These are phyloP conservation scores for Cutaneotrichosporon cutaneum DNA, from an alignment of 1,284 basidiomycete species.

Conservation along the genomic window DNA sequence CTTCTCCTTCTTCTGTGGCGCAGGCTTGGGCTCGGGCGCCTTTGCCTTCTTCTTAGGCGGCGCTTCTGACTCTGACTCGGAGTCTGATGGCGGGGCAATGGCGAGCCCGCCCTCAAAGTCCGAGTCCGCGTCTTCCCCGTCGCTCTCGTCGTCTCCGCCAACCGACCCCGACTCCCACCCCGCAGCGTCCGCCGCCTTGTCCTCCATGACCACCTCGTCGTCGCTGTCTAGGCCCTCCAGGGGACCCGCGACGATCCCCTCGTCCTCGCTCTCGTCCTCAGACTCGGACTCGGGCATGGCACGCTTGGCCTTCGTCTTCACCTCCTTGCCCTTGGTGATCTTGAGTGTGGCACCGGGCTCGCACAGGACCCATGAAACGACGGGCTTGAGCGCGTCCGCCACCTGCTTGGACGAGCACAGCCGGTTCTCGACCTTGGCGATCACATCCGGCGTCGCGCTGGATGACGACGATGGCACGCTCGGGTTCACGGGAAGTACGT, in stretches of 20 bases:
- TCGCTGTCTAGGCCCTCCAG: constrained; percentile 20
- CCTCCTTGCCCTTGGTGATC: constrained; percentile 27
- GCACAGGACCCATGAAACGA: constrained; percentile 56
- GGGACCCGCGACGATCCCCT: constrained; percentile 7
- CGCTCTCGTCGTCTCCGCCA: constrained; percentile 31
- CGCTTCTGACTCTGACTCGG: constrained; percentile 33
- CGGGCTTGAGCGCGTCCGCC: constrained; percentile 61
- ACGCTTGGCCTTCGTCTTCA: constrained; percentile 19
- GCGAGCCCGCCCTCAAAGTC: constrained; percentile 28
- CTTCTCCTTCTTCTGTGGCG: constrained; percentile 22
- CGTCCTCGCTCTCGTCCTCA: constrained; percentile 12
- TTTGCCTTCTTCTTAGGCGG: constrained; percentile 31
- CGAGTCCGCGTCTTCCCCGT: constrained; percentile 59
- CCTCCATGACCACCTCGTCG: constrained; percentile 32
- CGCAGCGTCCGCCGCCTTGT: constrained; percentile 53
- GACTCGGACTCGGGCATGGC: constrained; percentile 13
- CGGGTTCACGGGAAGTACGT: constrained; percentile 27
- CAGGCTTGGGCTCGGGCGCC: constrained; percentile 15
- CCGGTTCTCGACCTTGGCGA: constrained; percentile 67
- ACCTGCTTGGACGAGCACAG: constrained; percentile 74
- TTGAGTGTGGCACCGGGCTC: constrained; percentile 47
- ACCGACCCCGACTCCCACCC: constrained; percentile 61
- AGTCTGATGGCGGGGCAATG: constrained; percentile 12
- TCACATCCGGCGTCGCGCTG: constrained; percentile 55
- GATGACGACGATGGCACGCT: constrained; percentile 25